These are phyloP conservation scores for Solanum chacoense DNA, from an alignment of 305 asterid genomes.

Conservation along the genomic window DNA sequence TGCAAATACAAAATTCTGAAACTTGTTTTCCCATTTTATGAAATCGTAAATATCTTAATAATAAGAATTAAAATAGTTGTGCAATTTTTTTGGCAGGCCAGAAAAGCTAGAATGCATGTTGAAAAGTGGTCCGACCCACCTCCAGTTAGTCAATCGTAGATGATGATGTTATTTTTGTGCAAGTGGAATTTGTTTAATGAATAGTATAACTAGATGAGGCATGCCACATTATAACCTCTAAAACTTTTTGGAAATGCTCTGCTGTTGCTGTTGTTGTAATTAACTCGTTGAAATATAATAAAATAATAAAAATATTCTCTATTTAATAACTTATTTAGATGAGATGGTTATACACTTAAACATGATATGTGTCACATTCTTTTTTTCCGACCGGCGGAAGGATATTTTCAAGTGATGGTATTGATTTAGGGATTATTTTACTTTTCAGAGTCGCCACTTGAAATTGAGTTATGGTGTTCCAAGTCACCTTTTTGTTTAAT, in stretches of 20 bases:
- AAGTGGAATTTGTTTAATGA: neutral
- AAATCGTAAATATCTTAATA: neutral
- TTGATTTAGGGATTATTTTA: too few relatives aligned
- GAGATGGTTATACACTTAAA: too few relatives aligned
- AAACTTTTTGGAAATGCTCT: too few relatives aligned
- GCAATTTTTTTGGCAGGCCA: constrained; percentile 34
- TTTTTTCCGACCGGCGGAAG: too few relatives aligned
- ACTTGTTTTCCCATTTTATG: neutral
- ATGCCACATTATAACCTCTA: neutral
- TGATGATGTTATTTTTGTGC: neutral
- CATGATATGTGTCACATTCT: too few relatives aligned
- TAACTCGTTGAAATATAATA: too few relatives aligned
- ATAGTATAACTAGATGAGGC: neutral
- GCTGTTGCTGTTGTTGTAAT: neutral
- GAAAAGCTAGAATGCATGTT: constrained; percentile 35
- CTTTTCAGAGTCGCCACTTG: too few relatives aligned
- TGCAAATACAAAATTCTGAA: neutral
- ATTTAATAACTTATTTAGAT: too few relatives aligned
- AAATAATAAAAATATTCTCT: too few relatives aligned
- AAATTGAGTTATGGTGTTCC: too few relatives aligned
- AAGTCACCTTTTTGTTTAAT: too few relatives aligned
- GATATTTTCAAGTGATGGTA: too few relatives aligned
- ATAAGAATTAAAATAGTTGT: neutral
- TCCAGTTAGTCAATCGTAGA: neutral
- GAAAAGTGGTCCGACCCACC: constrained; percentile 24